Conservation (phyloP, 345 rosid genomes). For the Microcos paniculata region DNA sequence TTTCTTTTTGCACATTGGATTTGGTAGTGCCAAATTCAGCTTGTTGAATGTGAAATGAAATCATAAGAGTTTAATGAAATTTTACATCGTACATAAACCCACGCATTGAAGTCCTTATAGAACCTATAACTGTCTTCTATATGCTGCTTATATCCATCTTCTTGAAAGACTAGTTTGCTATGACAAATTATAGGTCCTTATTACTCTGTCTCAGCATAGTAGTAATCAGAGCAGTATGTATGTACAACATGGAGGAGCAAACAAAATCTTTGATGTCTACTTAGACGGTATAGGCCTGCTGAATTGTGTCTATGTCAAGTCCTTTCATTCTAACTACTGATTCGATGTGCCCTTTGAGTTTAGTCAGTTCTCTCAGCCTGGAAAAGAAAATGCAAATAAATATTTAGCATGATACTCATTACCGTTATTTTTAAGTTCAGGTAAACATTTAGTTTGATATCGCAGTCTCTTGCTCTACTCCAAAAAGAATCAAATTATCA, state of each 20-base stretch:
- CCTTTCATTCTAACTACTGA: conserved; percentile 53
- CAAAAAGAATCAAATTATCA: background rate
- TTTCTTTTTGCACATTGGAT: background rate
- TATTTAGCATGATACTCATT: background rate
- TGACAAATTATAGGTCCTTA: background rate
- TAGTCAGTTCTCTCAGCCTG: conserved; percentile 52
- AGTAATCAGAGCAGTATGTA: background rate
- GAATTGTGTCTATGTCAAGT: conserved; percentile 58
- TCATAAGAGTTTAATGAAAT: background rate
- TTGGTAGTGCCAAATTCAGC: background rate
- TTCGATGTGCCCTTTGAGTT: conserved; percentile 59
- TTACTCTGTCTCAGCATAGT: background rate
- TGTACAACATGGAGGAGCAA: background rate
- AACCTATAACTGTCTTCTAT: too few species aligned
- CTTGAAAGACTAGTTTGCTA: too few species aligned
- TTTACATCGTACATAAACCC: background rate
- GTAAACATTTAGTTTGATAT: background rate
- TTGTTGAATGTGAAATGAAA: background rate
- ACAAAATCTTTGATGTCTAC: conserved; percentile 16
- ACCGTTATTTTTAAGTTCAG: background rate
- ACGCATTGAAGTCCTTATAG: background rate
- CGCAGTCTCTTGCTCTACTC: background rate
- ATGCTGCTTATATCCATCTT: too few species aligned
- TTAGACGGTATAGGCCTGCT: conserved; percentile 52
- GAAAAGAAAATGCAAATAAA: conserved; percentile 13